phyloP scores from a whole-genome alignment of 225 moss, liverwort and hornwort species.

The Pseudoscleropodium purum region DNA sequence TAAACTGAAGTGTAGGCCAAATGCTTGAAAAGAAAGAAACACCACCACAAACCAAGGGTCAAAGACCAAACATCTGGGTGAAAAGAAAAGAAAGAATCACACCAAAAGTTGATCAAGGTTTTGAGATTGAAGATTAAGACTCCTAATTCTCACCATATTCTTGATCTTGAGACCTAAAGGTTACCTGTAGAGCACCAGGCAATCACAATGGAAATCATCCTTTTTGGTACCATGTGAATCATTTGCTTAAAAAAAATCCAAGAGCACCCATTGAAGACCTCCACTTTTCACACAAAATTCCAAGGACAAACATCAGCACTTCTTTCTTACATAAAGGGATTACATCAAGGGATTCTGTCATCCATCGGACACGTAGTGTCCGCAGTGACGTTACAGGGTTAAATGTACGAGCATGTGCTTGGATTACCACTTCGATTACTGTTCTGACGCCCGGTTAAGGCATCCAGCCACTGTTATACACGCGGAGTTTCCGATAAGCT shows the following conservation, averaged over 20 bases:
- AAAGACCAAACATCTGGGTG: not conserved
- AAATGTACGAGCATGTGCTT: not conserved
- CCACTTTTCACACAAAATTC: not conserved
- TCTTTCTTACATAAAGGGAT: no score
- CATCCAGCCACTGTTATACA: not conserved
- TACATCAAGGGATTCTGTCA: not conserved
- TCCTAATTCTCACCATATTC: not conserved
- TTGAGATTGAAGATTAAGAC: not conserved
- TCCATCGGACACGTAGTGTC: not conserved
- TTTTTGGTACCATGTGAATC: not conserved
- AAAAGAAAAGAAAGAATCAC: not conserved
- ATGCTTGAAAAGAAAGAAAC: not conserved
- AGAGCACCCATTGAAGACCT: no score
- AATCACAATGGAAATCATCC: not conserved
- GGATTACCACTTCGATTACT: not conserved
- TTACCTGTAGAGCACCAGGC: no score
- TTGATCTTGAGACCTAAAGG: no score
- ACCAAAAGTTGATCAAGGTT: not conserved
- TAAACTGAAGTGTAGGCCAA: accelerated
- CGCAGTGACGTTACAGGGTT: not conserved
- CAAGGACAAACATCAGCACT: not conserved
- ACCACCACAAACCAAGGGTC: not conserved
- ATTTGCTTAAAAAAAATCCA: not conserved
- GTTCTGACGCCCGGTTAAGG: not conserved
- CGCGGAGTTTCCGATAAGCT: not conserved